Conservation (phyloP, 345 rosid genomes). For the Corymbia maculata region DNA sequence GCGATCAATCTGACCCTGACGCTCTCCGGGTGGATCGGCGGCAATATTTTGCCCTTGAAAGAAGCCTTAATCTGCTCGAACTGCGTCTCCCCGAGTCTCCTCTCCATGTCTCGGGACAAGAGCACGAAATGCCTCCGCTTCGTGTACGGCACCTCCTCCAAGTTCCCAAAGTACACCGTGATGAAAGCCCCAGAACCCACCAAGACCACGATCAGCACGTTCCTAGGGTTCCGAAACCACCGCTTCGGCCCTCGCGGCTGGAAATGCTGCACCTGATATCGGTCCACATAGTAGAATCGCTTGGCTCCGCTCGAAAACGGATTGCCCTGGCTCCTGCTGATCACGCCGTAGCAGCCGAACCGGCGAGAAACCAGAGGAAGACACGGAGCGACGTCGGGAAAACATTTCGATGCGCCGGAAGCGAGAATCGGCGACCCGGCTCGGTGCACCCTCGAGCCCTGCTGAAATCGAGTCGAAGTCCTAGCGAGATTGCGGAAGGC, state of each 20-base stretch:
- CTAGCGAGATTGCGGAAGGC: constrained; percentile 28
- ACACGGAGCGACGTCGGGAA: background rate
- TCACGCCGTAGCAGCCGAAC: background rate
- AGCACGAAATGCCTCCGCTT: constrained; percentile 78
- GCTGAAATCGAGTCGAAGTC: background rate
- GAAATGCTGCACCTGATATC: constrained; percentile 52
- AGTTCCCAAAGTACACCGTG: constrained; percentile 55
- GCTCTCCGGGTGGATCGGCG: constrained; percentile 81
- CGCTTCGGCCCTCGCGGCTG: constrained; percentile 54
- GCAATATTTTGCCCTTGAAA: constrained; percentile 63
- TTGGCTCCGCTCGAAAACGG: constrained; percentile 15
- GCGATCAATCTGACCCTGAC: constrained; percentile 60
- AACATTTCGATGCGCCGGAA: background rate
- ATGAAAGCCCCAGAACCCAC: constrained; percentile 48
- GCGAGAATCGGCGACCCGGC: background rate
- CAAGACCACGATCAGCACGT: constrained; percentile 31
- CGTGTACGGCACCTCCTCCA: constrained; percentile 83
- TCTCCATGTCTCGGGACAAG: constrained; percentile 58
- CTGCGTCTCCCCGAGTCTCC: constrained; percentile 47
- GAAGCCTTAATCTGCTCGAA: constrained; percentile 50
- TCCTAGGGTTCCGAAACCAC: constrained; percentile 69
- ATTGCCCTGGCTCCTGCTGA: background rate
- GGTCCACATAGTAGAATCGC: constrained; percentile 71
- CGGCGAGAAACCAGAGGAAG: background rate
- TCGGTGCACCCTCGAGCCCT: background rate